A percentile compares a stretch with the other conserved stretches of the same genome.
These are phyloP conservation scores for Plasmodium coatneyi DNA, from an alignment of 169 alveolate species.

Conservation along the genomic window DNA sequence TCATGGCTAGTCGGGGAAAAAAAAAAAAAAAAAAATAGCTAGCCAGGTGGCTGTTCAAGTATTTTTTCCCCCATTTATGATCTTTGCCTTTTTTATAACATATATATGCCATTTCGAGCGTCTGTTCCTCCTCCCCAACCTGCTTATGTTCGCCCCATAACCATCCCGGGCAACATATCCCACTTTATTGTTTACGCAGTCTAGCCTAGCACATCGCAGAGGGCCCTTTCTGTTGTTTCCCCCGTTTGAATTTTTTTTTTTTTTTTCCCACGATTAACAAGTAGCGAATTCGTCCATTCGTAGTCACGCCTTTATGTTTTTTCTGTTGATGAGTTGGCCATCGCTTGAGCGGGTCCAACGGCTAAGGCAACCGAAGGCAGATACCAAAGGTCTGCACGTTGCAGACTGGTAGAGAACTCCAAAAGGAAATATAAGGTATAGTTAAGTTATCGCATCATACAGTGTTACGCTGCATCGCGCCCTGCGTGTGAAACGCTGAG, in stretches of 20 bases:
- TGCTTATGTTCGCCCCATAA: not conserved
- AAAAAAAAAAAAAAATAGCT: constrained; percentile 4
- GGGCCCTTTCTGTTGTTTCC: not conserved
- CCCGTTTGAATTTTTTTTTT: constrained; percentile 1
- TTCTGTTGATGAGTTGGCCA: not conserved
- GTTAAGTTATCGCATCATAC: not conserved
- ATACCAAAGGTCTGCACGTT: not conserved
- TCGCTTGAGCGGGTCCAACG: not conserved
- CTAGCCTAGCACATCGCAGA: not conserved
- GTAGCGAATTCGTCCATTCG: not conserved
- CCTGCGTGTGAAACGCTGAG: not conserved
- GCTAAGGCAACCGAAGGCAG: not conserved
- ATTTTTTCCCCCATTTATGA: not conserved
- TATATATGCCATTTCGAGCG: not conserved
- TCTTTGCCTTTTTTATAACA: not conserved
- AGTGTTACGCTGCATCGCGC: not conserved
- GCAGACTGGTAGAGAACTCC: not conserved
- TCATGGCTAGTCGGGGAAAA: not conserved
- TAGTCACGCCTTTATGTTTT: not conserved
- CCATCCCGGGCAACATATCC: not conserved
- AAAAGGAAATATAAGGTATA: not conserved
- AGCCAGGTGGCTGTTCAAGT: not conserved
- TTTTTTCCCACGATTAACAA: not conserved
- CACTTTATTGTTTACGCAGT: not conserved
- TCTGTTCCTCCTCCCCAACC: not conserved